Evolutionary conservation across 768 basidiomycete species (phyloP).

Genomic region (Pleurotus pulmonarius): DNA sequence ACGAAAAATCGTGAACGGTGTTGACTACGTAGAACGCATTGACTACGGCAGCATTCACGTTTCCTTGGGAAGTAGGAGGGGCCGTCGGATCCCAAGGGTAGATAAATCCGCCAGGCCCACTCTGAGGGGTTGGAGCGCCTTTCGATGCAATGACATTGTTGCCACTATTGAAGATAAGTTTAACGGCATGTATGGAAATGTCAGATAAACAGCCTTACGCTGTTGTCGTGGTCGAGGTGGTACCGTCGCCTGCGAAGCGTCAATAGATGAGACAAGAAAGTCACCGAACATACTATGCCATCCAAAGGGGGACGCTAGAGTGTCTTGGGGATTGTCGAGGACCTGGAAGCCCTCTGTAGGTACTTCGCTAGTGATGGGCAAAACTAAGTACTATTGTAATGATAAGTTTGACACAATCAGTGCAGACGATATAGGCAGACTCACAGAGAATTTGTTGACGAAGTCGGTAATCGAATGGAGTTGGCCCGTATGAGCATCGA

Average conservation of each 20-base stretch:
- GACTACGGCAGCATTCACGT: slow-evolving; percentile 48
- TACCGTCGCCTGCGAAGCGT: slow-evolving; percentile 9
- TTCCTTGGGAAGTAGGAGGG: slow-evolving; percentile 33
- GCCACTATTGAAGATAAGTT: slow-evolving; percentile 19
- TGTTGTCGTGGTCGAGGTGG: slow-evolving; percentile 15
- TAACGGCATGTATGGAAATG: neutral
- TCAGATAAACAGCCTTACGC: slow-evolving; percentile 7
- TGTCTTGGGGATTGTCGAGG: slow-evolving; percentile 51
- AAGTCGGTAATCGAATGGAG: slow-evolving; percentile 50
- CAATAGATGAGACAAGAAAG: neutral
- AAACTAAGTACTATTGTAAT: slow-evolving; percentile 34
- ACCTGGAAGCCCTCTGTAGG: slow-evolving; percentile 47
- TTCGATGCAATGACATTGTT: slow-evolving; percentile 35
- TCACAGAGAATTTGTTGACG: slow-evolving; percentile 38
- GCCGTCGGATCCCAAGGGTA: slow-evolving; percentile 28
- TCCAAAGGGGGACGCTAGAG: slow-evolving; percentile 49
- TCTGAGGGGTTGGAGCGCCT: slow-evolving; percentile 28
- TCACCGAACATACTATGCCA: slow-evolving; percentile 37
- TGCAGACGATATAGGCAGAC: neutral
- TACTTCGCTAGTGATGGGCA: slow-evolving; percentile 47
- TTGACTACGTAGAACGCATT: slow-evolving; percentile 60
- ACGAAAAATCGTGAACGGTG: slow-evolving; percentile 47
- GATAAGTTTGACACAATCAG: neutral
- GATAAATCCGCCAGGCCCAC: slow-evolving; percentile 31
- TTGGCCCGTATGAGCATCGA: slow-evolving; percentile 51